Evolutionary conservation across 23 red algal genomes (phyloP).

Genomic region (Pyropia haitanensis): DNA sequence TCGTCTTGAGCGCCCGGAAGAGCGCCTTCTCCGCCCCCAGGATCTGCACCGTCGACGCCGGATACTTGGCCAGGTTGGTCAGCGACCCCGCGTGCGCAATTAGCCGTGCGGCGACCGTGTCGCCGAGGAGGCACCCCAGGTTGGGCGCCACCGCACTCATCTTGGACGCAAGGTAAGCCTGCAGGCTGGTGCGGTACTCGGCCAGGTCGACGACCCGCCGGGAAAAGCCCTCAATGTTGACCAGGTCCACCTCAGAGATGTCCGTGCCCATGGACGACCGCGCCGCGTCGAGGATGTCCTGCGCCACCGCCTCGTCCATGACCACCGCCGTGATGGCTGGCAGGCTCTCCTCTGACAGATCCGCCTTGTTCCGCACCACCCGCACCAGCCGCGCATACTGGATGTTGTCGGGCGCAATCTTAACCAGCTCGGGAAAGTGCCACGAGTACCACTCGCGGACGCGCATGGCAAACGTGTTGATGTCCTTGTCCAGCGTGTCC

Average conservation of each 20-base stretch:
- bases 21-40: constrained; percentile 98
- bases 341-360: constrained; percentile 28
- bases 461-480: constrained; percentile 98
- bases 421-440: constrained; percentile 99
- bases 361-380: constrained; percentile 37
- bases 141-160: constrained; percentile 88
- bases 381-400: constrained; percentile 73
- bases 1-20: constrained; percentile 91
- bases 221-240: constrained; percentile 85
- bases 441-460: constrained; percentile 98
- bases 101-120: constrained; percentile 82
- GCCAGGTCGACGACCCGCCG: constrained; percentile 64
- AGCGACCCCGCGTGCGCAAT: constrained; percentile 96
- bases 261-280: constrained; percentile 92
- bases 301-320: constrained; percentile 38
- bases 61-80: constrained; percentile 96
- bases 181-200: constrained; percentile 66
- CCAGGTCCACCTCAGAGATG: constrained; percentile 69
- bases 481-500: constrained; percentile 97
- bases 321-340: constrained; percentile 26
- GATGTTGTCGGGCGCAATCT: constrained; percentile 90
- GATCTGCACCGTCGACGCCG: constrained; percentile 96
- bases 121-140: constrained; percentile 77
- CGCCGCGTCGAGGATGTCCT: constrained; percentile 74
- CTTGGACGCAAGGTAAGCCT: constrained; percentile 73